phyloP scores from a whole-genome alignment of 2,329 filamentous ascomycete genomes.

The Scopulariopsis brevicaulis region DNA sequence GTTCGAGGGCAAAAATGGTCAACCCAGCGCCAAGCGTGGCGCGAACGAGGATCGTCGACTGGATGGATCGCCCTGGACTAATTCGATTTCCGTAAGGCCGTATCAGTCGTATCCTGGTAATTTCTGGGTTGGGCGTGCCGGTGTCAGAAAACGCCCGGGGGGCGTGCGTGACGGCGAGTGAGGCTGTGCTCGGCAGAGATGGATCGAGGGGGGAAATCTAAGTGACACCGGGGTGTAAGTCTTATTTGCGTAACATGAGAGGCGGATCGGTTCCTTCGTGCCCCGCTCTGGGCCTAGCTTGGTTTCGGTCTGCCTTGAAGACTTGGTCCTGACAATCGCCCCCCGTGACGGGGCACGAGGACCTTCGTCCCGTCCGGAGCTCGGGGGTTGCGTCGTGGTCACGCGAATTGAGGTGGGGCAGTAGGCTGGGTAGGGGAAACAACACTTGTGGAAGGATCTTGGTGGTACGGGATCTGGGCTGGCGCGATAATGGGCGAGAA shows the following conservation, averaged over 20 bases:
- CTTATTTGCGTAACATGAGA: neutral
- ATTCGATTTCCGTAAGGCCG: neutral
- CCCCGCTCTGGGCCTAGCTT: neutral
- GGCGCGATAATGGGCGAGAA: neutral
- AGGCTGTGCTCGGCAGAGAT: constrained; percentile 4
- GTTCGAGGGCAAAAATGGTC: neutral
- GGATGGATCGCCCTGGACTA: neutral
- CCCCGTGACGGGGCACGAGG: too few relatives aligned
- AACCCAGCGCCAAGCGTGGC: neutral
- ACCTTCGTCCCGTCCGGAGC: too few relatives aligned
- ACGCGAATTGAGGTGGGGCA: too few relatives aligned
- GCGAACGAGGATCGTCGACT: neutral
- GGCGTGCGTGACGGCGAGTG: neutral
- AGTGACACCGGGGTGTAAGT: neutral
- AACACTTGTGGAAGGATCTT: too few relatives aligned
- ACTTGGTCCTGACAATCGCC: too few relatives aligned
- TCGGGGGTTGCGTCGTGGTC: too few relatives aligned
- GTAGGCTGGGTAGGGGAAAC: too few relatives aligned
- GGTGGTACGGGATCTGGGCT: neutral
- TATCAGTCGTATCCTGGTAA: too few relatives aligned
- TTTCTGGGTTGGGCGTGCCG: neutral
- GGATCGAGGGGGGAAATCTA: neutral
- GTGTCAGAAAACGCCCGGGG: neutral
- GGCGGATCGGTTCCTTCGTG: neutral
- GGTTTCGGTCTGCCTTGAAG: neutral